Percentiles rank a stretch among this genome's conserved stretches.
phyloP scores from a whole-genome alignment of 176 grass and related monocot genomes.

The Aegilops longissima region DNA sequence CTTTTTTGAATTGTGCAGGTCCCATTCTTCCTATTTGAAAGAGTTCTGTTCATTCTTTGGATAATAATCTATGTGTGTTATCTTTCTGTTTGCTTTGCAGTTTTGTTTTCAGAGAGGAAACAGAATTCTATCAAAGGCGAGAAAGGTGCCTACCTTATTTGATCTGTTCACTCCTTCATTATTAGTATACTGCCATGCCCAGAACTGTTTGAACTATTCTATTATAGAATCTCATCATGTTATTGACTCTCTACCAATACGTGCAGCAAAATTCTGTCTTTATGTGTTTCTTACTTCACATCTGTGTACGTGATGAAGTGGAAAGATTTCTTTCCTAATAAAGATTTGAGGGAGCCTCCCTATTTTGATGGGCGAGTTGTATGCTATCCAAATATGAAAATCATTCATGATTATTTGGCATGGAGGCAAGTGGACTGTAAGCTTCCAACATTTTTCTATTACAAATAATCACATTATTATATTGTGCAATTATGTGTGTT shows the following conservation, averaged over 20 bases:
- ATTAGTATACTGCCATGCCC: neutral
- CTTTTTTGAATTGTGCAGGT: neutral
- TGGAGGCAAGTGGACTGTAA: slow-evolving; percentile 25
- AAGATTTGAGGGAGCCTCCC: slow-evolving; percentile 59
- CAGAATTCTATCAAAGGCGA: slow-evolving; percentile 68
- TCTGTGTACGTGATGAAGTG: slow-evolving; percentile 73
- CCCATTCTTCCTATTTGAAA: neutral
- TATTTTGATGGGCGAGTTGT: slow-evolving; percentile 85
- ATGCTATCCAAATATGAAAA: slow-evolving; percentile 70
- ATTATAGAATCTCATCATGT: slow-evolving; percentile 6
- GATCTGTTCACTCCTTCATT: neutral
- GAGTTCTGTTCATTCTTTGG: neutral
- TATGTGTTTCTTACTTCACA: slow-evolving; percentile 86
- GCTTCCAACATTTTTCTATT: slow-evolving; percentile 8
- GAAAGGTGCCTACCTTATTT: slow-evolving; percentile 46
- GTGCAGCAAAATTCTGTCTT: slow-evolving; percentile 56
- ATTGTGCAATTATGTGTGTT: neutral
- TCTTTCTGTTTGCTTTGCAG: slow-evolving; percentile 46
- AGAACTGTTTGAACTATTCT: neutral
- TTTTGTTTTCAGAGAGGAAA: slow-evolving; percentile 82
- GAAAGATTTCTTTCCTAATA: slow-evolving; percentile 74
- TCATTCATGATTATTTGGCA: slow-evolving; percentile 18
- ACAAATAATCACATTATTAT: neutral
- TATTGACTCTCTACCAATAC: slow-evolving; percentile 34
- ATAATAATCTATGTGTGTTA: neutral